phyloP scores from a whole-genome alignment of 495 filamentous ascomycete species.

The Melanomma pulvis-pyrius region DNA sequence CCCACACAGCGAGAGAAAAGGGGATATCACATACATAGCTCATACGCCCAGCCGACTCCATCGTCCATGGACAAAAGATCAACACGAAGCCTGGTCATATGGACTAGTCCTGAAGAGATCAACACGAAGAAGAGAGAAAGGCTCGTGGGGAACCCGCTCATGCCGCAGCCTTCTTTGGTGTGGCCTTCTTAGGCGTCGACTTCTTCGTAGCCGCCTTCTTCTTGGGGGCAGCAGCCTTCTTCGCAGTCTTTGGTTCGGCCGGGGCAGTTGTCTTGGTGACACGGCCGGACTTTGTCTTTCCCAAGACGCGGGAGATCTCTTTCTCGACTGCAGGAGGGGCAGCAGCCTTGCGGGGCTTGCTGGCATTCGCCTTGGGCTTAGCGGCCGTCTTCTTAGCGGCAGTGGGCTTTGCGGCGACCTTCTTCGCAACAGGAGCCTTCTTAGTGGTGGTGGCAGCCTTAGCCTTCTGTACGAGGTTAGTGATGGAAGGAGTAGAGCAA shows the following conservation, averaged over 20 bases:
- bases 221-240: constrained; percentile 57
- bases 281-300: constrained; percentile 90
- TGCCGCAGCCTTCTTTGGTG: constrained; percentile 42
- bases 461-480: constrained; percentile 23
- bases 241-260: constrained; percentile 60
- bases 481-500: neutral
- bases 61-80: neutral
- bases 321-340: constrained; percentile 69
- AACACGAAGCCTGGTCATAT: neutral
- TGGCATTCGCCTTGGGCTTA: constrained; percentile 42
- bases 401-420: constrained; percentile 53
- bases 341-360: constrained; percentile 28
- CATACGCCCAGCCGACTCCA: neutral
- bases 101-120: constrained; percentile 14
- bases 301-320: constrained; percentile 70
- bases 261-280: constrained; percentile 77
- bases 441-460: constrained; percentile 52
- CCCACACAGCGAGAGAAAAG: constrained; percentile 24
- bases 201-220: constrained; percentile 61
- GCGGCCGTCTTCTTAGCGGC: constrained; percentile 56
- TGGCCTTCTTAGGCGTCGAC: constrained; percentile 50
- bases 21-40: constrained; percentile 35
- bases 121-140: constrained; percentile 15
- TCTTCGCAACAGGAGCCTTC: constrained; percentile 58
- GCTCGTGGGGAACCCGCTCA: constrained; percentile 17